Base-by-base conservation (phyloP, 352 stramenopile species). In the Globisporangium spiculum region DNA sequence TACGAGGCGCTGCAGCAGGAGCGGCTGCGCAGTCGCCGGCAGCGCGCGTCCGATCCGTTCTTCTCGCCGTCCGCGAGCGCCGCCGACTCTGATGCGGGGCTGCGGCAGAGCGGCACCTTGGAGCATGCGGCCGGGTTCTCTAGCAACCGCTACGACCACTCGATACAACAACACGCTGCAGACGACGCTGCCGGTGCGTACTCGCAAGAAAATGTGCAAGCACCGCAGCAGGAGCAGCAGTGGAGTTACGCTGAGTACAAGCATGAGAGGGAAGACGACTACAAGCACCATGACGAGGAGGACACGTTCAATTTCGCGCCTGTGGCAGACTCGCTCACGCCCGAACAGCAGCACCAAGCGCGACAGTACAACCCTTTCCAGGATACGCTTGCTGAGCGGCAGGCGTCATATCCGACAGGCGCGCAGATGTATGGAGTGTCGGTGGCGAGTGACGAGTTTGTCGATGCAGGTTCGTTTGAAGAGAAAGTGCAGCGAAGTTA, bases 401-500 rank as follows among this genome's bases (percentile, higher is more conserved):
- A 62, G 24, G 44, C 53, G 30, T 27, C 52, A 9, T 54, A 20
- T 34, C 74, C 38, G 59, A 69, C 6, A 36, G 63, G 68, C 3
- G 36, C 50, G 8, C 67, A 73, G 26, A 52, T 6, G 18, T 65
- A 60, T 10, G 59, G 60, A 3, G 58, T 63, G 22, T 76, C 78
- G 16, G 68, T 76, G 16, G 67, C 66, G 18, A 80, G 84, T 16
- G 79, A 90, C 20, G 80, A 92, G 50, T 93, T 93, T 69, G 71
- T 91, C 2, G 82, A 93, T 66, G 86, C 81, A 59, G 85, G 85
- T 93, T 62, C 41, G 80, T 50, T 4, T 32, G 56, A 16, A 9
- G 57, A 36, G 53, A 59, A 54, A 63, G 66, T 66, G 65, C 32
- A 30, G 3, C 12, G 10, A 22, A 26, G 26, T 5, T 32, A 36